Conservation (phyloP, 768 basidiomycete genomes). For the Rhodosporidiobolus sp. region DNA sequence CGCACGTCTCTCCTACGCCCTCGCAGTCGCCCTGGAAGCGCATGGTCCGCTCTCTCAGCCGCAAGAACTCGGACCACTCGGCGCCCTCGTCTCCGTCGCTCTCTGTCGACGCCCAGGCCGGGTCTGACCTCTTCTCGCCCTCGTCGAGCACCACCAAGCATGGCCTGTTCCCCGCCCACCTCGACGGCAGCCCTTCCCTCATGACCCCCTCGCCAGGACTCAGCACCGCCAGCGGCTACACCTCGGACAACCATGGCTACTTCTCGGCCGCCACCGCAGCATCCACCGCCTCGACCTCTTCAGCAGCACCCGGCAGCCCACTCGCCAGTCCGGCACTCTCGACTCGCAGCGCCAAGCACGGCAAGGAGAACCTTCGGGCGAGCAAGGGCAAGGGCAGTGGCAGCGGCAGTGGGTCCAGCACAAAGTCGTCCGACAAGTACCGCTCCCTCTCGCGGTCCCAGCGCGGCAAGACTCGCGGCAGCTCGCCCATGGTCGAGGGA, state of each 20-base stretch:
- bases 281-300: not conserved
- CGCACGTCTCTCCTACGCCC: not conserved
- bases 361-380: slow-evolving; percentile 22
- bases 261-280: slow-evolving; percentile 1
- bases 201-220: not conserved
- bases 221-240: not conserved
- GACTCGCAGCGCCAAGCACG: not conserved
- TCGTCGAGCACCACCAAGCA: not conserved
- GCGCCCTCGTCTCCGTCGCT: not conserved
- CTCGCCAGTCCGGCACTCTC: slow-evolving; percentile 11
- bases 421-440: slow-evolving; percentile 23
- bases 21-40: slow-evolving; percentile 28
- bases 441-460: slow-evolving; percentile 31
- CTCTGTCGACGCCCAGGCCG: not conserved
- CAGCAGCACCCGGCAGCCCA: not conserved
- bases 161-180: not conserved
- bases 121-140: slow-evolving; percentile 25
- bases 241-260: not conserved
- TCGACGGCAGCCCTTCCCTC: not conserved
- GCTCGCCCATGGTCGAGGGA: not conserved
- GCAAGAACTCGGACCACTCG: slow-evolving; percentile 17
- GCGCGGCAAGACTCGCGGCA: not conserved
- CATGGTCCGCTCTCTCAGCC: slow-evolving; percentile 22
- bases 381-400: not conserved
- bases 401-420: not conserved